Evolutionary conservation across 768 basidiomycete species (phyloP), one percentile per base, ranked within the genome.

Genomic region (Phanerochaete carnosa): DNA sequence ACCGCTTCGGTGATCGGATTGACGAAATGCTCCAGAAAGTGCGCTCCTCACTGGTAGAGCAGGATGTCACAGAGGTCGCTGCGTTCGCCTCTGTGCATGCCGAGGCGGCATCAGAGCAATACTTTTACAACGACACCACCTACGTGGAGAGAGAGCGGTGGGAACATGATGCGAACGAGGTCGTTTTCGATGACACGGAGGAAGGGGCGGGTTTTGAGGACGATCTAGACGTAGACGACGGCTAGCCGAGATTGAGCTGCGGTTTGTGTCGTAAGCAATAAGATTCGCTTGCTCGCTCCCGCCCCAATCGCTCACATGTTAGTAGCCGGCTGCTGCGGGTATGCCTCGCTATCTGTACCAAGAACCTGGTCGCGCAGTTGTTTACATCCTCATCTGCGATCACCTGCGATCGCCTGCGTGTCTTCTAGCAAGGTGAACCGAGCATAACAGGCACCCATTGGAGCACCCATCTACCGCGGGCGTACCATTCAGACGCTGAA

Each of bases 1-100:
- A 91, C 64, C 83, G 95, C 46, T 81, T 94, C 4, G 86, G 87
- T 0, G 81, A 87, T 43, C 76, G 80, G 32, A 86, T 89, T 74
- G 83, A 88, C 2, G 84, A 87, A 9, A 84, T 95, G 12, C 76
- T 94, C 0, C 68, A 70, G 4, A 70, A 76, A 29, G 88, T 95
- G 25, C 75, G 83, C 32, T 69, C 71, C 11, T 83, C 83, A 5
- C 66, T 79, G 25, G 59, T 68, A 16, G 68, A 62, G 5, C 30
- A 51, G 19, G 52, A 57, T 12, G 49, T 54, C 49, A 5, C 13
- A 45, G 11, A 63, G 64, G 11, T 39, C 45, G 13, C 33, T 4
- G 63, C 63, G 15, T 43, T 43, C 32, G 9, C 46, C 51, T 1
- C 16, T 53, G 67, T 70, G 23, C 64, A 60, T 35, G 57, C 70